These are phyloP conservation scores for Malus hybrid DNA, from an alignment of 331 rosid genomes.

Conservation along the genomic window DNA sequence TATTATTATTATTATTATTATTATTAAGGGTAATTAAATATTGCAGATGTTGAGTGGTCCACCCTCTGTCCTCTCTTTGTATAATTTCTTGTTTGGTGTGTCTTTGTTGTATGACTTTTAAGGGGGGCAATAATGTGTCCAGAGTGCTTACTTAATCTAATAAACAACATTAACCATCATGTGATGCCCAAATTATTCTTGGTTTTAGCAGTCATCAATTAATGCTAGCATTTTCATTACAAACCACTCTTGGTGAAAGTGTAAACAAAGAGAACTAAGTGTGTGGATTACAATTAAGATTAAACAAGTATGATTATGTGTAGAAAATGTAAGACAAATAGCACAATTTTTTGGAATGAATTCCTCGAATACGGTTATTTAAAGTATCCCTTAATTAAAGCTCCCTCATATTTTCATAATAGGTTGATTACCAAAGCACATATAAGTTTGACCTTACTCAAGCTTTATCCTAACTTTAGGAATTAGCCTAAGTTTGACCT, in stretches of 20 bases:
- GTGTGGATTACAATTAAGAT: background rate
- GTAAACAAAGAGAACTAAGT: background rate
- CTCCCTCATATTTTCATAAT: too few relatives aligned
- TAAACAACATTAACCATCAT: constrained; percentile 21
- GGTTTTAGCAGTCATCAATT: background rate
- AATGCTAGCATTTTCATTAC: background rate
- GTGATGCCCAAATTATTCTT: background rate
- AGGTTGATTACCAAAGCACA: background rate
- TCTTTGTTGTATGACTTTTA: constrained; percentile 26
- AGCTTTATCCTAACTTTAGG: too few relatives aligned
- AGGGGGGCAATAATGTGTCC: constrained; percentile 45
- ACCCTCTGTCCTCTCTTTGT: constrained; percentile 10
- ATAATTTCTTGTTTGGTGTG: background rate
- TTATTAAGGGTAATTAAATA: constrained; percentile 26
- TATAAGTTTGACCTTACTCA: background rate
- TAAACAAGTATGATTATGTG: background rate
- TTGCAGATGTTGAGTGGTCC: constrained; percentile 41
- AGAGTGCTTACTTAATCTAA: constrained; percentile 23
- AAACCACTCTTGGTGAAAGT: too few relatives aligned
- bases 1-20: constrained; percentile 18
- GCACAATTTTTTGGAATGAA: background rate
- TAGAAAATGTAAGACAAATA: background rate
- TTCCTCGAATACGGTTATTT: background rate
- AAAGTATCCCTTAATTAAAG: background rate
- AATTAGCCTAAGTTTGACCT: too few relatives aligned